Evolutionary conservation across 768 basidiomycete species (phyloP).

Genomic region (Trametes cinnabarina): DNA sequence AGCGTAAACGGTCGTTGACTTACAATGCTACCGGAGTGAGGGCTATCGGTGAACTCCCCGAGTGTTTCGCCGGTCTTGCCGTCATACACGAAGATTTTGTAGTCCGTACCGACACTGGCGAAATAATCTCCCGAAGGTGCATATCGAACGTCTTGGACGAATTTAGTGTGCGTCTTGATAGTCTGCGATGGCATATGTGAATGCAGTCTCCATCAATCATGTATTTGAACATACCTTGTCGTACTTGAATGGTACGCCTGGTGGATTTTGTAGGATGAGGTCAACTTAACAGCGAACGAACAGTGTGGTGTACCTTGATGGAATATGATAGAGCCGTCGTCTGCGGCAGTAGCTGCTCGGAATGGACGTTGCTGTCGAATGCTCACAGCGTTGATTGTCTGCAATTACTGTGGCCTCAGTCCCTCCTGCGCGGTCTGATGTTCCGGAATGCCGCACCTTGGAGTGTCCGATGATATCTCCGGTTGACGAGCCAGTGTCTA

Average conservation of each 20-base stretch:
- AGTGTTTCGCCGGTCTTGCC: conserved; percentile 83
- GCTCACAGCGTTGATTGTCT: conserved; percentile 86
- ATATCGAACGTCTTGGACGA: conserved; percentile 88
- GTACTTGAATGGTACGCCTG: conserved; percentile 86
- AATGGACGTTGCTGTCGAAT: conserved; percentile 89
- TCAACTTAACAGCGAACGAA: no score
- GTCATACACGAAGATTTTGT: conserved; percentile 84
- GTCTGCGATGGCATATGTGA: conserved; percentile 41
- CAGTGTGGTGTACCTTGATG: conserved; percentile 56
- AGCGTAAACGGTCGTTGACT: conserved; percentile 28
- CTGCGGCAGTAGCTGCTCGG: conserved; percentile 84
- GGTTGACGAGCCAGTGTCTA: conserved; percentile 78
- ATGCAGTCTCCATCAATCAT: neutral
- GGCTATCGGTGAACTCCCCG: conserved; percentile 62
- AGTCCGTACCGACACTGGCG: conserved; percentile 86
- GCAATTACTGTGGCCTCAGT: neutral
- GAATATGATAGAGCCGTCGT: conserved; percentile 80
- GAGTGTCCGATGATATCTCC: conserved; percentile 90
- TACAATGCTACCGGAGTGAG: conserved; percentile 77
- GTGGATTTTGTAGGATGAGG: neutral
- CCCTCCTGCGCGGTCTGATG: no score
- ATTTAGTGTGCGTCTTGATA: conserved; percentile 86
- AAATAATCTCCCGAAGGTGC: conserved; percentile 80
- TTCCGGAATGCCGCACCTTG: conserved; percentile 49
- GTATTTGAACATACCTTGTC: conserved; percentile 53